Evolutionary conservation across 768 basidiomycete species (phyloP), one percentile per base, ranked within the genome.

Genomic region (Mycena belliarum): DNA sequence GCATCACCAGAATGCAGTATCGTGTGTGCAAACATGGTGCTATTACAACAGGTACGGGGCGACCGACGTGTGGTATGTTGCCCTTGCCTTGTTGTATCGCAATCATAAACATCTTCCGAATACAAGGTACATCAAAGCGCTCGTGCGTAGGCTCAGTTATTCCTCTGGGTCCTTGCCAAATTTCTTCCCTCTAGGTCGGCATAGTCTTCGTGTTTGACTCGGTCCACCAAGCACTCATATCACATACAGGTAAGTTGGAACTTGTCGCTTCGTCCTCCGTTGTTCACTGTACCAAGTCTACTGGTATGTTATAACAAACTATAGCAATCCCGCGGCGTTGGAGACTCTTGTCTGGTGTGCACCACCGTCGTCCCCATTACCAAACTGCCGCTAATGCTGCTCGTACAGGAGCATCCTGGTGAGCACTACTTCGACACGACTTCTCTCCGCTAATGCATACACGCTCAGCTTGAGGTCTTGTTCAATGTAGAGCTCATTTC

Each of bases 1-100:
- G 26, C n/a, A 44, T 53, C 8, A 49, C 55, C 21, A 56, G 18
- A 10, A 28, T 12, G 12, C 52, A 84, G 83, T 84, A 10, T 82
- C 83, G 3, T 82, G 79, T 60, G 76, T 82, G 28, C 82, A 84
- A 65, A 78, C 82, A 0, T 80, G 78, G 76, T 83, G 79, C 65
- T 84, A 83, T 57, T 84, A 79, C 64, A 69, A 74, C 54, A 75
- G 77, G 51, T 84, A 82, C 55, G 32, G 49, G 12, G 29, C 32
- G 4, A 62, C 26, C 37, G 48, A 45, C 55, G 59, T 18, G 23
- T 63, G 57, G 48, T 44, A 49, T 46, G 57, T 52, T 24, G 29
- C 12, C 21, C n/a, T 23, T 32, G 6, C 41, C 23, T 49, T 23
- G 6, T 32, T 25, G 24, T 48, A n/a, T 52, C 75, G 80, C 80